Evolutionary conservation across 2,329 filamentous ascomycete species (phyloP), one percentile per base, ranked within the genome.

Genomic region (Elsinoe batatas): DNA sequence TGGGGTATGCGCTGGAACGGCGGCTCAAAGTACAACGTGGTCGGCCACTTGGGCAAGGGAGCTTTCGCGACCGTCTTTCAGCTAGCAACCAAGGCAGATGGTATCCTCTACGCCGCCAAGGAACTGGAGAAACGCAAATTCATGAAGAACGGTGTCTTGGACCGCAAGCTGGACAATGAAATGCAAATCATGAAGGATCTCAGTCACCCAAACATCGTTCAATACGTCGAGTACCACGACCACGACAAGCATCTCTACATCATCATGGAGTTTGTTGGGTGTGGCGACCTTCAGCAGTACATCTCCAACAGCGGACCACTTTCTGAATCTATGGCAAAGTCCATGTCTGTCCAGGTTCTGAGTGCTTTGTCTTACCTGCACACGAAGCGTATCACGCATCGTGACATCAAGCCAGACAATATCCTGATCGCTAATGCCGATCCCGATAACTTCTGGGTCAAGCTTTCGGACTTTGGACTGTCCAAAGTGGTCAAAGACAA

Each of bases 361-460:
- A 81, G 85, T 62, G 91, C 91, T 1, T 74, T 98, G 53, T 83
- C 82, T 30, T 96, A 98, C 68, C 76, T 98, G 7, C 93, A 98
- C 69, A 76, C 78, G 54, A 85, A 87, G 64, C 89, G 86, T 65
- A 96, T 98, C 63, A 97, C 91, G 0, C 93, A 98, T 71, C 86
- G 93, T n/a, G 93, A 98, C 69, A 90, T 98, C 66, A 98, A 98
- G 68, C 93, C 93, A 0, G 93, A 98, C 74, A 98, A 98, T 65
- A 96, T 98, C 58, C 77, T 98, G 38, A 87, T 97, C 61, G 77
- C 83, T 10, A 84, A 82, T 0, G 68, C 81, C 8, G 75, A 84
- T 5, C 90, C 91, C 0, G 47, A 64, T 3, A 61, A 63, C 40
- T 80, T 95, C 49, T 76, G 81, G 12, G 85, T 97, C 63, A 97